Base-by-base conservation (phyloP, 2,329 filamentous ascomycete genomes). In the Fusarium penzigii region DNA sequence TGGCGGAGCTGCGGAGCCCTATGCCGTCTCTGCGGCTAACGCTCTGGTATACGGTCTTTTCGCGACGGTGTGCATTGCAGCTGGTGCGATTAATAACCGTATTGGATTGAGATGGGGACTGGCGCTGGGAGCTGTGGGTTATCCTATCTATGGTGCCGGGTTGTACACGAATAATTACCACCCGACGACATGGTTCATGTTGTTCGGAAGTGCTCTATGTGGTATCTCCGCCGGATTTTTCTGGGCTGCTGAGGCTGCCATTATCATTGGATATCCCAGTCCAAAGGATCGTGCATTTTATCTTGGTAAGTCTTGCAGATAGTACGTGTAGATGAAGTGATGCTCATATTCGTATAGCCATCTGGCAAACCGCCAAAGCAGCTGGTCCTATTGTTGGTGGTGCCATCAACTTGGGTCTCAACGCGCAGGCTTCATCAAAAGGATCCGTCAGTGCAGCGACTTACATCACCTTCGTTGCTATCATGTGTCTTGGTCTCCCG, bases 371-470 rank as follows among this genome's bases (percentile, higher is more conserved):
- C 74, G 10, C 85, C 82, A 1, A 84, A 85, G 63, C 83, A 86
- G 56, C 50, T 0, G 57, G 57, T 4, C 57, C 53, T 12, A 69
- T 88, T 0, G 53, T 59, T 7, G 86, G 86, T 8, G 86, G 85
- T 5, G 83, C 84, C 2, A 83, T 89, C 62, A 87, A 86, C 46
- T 69, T 89, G 2, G 83, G 83, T 0, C 69, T 89, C n/a, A 88
- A 89, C 58, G 56, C 56, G 5, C 48, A 59, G 25, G 42, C 46
- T 1, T 49, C 46, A 0, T 39, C 46, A 1, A n/a, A 45, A 8
- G 57, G 57, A 32, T 51, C 48, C 2, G 53, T 59, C 13, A 56
- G 52, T 32, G 48, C 46, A 11, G 48, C 47, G 2, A 57, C 56
- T 3, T 58, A 59, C 14, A 36, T 52, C 11, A 44, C 48, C 34